Evolutionary conservation across 192 early-diverging fungal genomes (phyloP).

Genomic region (Dissophora globulifera): DNA sequence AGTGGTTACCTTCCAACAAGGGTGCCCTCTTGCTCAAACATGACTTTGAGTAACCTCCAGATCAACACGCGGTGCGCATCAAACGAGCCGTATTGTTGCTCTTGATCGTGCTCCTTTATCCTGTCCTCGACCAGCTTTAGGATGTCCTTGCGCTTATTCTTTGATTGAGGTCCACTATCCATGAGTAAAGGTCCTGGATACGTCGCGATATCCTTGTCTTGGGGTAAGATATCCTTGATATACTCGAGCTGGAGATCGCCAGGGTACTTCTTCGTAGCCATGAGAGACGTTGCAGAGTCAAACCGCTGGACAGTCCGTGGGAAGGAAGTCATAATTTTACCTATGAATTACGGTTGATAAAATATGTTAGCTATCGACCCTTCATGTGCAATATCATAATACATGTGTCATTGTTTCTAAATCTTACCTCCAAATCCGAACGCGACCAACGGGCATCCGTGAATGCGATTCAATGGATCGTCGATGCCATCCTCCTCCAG

Average conservation of each 20-base stretch:
- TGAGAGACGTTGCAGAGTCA: slow-evolving; percentile 21
- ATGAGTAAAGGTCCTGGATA: slow-evolving; percentile 71
- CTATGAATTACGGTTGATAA: neutral
- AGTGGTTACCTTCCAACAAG: slow-evolving; percentile 68
- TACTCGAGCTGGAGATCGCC: slow-evolving; percentile 62
- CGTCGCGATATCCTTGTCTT: slow-evolving; percentile 33
- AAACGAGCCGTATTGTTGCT: slow-evolving; percentile 16
- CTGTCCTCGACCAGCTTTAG: slow-evolving; percentile 54
- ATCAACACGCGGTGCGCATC: slow-evolving; percentile 56
- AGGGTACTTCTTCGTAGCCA: slow-evolving; percentile 50
- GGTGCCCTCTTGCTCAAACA: slow-evolving; percentile 72
- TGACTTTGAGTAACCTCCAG: slow-evolving; percentile 70
- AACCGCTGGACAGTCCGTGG: slow-evolving; percentile 67
- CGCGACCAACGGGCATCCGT: slow-evolving; percentile 68
- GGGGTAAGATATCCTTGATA: slow-evolving; percentile 58
- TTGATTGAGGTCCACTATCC: slow-evolving; percentile 55
- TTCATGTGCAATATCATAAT: too few relatives aligned
- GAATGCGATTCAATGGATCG: slow-evolving; percentile 56
- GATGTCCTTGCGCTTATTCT: slow-evolving; percentile 62
- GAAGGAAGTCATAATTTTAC: slow-evolving; percentile 73
- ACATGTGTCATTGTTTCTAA: too few relatives aligned
- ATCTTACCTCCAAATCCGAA: slow-evolving; percentile 83
- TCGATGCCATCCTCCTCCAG: slow-evolving; percentile 34
- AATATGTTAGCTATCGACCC: too few relatives aligned
- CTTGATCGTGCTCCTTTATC: slow-evolving; percentile 27